Conservation (phyloP, 1,139 yeast species). For the Geotrichum klebahnii region DNA sequence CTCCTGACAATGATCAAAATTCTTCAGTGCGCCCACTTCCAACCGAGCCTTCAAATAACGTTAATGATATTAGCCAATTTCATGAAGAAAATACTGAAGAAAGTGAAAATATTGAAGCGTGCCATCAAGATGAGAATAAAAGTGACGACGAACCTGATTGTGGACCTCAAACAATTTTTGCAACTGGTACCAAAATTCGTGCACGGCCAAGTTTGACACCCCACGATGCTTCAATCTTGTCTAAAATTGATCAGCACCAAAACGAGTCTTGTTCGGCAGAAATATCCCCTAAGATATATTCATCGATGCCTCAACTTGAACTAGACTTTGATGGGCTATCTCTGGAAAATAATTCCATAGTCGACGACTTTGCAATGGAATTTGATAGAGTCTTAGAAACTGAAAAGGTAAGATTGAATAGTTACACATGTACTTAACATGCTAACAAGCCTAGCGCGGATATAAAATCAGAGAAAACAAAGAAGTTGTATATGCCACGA, state of each 20-base stretch:
- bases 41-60: background rate
- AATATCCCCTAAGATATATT: constrained; percentile 2
- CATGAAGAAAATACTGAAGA: background rate
- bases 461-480: constrained; percentile 38
- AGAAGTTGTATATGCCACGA: constrained; percentile 37
- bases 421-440: background rate
- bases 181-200: constrained; percentile 29
- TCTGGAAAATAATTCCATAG: constrained; percentile 38
- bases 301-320: constrained; percentile 28
- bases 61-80: no score
- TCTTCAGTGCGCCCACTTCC: no score
- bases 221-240: constrained; percentile 26
- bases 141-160: constrained; percentile 2
- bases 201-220: constrained; percentile 39
- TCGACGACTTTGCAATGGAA: constrained; percentile 42
- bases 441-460: constrained; percentile 30
- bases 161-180: constrained; percentile 20
- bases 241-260: constrained; percentile 24
- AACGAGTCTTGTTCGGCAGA: background rate
- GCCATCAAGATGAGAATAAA: constrained; percentile 16
- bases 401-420: constrained; percentile 29
- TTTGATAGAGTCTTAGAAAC: constrained; percentile 38
- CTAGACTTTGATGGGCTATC: constrained; percentile 38
- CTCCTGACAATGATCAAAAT: background rate
- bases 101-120: no score